Evolutionary conservation across 192 early-diverging fungal species (phyloP), one percentile per base, ranked within the genome.

Genomic region (Coemansia asiatica): DNA sequence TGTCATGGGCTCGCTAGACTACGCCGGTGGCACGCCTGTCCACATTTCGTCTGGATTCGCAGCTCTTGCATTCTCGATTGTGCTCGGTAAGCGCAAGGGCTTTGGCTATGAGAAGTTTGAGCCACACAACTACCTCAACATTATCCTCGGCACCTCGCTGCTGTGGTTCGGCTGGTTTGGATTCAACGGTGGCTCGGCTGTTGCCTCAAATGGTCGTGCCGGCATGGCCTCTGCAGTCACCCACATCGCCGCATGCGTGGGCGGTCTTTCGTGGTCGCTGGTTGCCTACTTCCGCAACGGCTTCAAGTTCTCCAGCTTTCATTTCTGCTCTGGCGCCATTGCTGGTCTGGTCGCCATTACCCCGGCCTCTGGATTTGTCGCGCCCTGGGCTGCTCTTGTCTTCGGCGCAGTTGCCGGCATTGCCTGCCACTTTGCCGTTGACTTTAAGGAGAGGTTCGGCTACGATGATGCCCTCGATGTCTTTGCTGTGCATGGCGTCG

Each of bases 111-210:
- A 88, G 35, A 87, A 87, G 40, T 89, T 87, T 63, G 85, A 90
- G 53, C 94, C 95, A 15, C 94, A 96, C 79, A 93, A 91, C 81
- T 89, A 96, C 77, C 88, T 90, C 69, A 92, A 94, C 79, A 95
- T 97, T 23, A 90, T 95, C 64, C 84, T 97, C 44, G 96, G 93
- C 22, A 90, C 91, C 25, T 85, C 87, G 36, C 85, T 98, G 48
- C 84, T 98, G 53, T 96, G 94, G 94, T 94, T 95, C 58, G 94
- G 95, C 51, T 97, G 95, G 95, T 92, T 93, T 67, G 94, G 93
- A 0, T 98, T 98, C 85, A 97, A 98, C 78, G 95, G 89, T 56
- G 96, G 95, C 44, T 91, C 90, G 33, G 90, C 89, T 13, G 77
- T 91, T 29, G 84, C 86, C 2, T 89, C 90, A 28, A 95, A 92